phyloP scores from a whole-genome alignment of 208 protist species.

The Angomonas ambiguus region DNA sequence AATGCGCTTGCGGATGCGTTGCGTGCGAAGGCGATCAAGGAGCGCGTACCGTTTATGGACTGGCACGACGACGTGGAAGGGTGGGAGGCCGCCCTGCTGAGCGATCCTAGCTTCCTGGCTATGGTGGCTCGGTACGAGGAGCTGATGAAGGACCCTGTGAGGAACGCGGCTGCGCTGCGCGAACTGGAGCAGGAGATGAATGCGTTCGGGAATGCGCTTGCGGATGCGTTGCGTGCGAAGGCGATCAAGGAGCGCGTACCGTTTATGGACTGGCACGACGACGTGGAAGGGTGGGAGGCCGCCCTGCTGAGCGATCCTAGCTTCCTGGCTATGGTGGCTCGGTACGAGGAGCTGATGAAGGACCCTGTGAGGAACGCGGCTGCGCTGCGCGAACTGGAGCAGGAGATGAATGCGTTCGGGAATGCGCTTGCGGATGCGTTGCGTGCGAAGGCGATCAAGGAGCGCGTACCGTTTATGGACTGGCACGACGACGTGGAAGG shows the following conservation, averaged over 20 bases:
- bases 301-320: not conserved
- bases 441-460: not conserved
- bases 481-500: not conserved
- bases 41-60: not conserved
- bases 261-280: conserved; percentile 1
- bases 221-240: not conserved
- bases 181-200: not conserved
- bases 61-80: not conserved
- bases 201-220: not conserved
- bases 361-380: not conserved
- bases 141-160: not conserved
- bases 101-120: not conserved
- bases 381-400: not conserved
- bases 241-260: not conserved
- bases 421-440: not conserved
- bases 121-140: not conserved
- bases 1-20: not conserved
- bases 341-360: not conserved
- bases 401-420: not conserved
- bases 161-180: not conserved
- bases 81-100: not conserved
- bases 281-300: not conserved
- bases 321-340: not conserved
- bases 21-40: not conserved
- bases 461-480: not conserved